A percentile compares a stretch with the other conserved stretches of the same genome.
Conservation (phyloP, 495 filamentous ascomycete species). For the Neurospora sp. region DNA sequence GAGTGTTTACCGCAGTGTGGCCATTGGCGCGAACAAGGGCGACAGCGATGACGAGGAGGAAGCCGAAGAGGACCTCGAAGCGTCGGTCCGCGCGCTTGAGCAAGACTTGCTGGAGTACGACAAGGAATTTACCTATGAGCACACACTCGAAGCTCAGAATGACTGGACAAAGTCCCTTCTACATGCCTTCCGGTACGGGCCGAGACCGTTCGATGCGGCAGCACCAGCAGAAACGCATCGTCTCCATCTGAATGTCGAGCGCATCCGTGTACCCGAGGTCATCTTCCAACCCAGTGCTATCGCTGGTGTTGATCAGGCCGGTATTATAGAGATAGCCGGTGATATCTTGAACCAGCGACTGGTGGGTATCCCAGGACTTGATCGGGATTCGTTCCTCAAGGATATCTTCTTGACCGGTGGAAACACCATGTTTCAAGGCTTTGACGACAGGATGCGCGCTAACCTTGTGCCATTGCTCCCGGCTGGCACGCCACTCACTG, state of each 20-base stretch:
- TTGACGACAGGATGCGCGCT: constrained; percentile 68
- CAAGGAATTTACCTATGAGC: constrained; percentile 75
- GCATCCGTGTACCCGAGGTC: constrained; percentile 92
- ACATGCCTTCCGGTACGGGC: constrained; percentile 81
- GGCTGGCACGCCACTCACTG: constrained; percentile 48
- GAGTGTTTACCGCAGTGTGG: constrained; percentile 89
- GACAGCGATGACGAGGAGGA: constrained; percentile 67
- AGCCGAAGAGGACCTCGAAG: constrained; percentile 79
- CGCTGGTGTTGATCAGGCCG: constrained; percentile 90
- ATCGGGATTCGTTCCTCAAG: constrained; percentile 55
- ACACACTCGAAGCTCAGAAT: constrained; percentile 80
- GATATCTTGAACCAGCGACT: constrained; percentile 78
- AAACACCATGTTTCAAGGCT: constrained; percentile 77
- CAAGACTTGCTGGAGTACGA: constrained; percentile 78
- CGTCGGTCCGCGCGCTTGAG: constrained; percentile 63
- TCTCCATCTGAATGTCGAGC: constrained; percentile 90
- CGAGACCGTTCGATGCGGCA: constrained; percentile 73
- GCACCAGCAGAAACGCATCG: constrained; percentile 76
- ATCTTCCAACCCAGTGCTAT: constrained; percentile 86
- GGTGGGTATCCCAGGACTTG: constrained; percentile 36
- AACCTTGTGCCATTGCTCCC: constrained; percentile 68
- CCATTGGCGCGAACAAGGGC: constrained; percentile 52
- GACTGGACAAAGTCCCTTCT: constrained; percentile 90
- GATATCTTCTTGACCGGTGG: constrained; percentile 94
- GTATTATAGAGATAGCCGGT: constrained; percentile 78